A percentile compares a stretch with the other conserved stretches of the same genome.
Evolutionary conservation across 1,139 yeast species (phyloP).

Genomic region (Hyphopichia buzzinii): DNA sequence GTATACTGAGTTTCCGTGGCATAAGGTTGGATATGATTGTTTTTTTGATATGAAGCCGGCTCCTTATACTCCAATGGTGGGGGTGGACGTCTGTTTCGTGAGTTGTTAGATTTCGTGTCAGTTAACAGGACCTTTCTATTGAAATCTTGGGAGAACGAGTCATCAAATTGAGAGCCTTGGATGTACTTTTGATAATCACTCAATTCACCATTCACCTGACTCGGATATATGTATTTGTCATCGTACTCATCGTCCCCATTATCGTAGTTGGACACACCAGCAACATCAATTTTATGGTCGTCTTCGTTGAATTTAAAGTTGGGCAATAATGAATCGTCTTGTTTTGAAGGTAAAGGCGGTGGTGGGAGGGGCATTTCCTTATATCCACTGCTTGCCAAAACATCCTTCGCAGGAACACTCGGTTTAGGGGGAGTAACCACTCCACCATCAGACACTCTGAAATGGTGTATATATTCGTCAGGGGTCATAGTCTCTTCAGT

Average conservation of each 20-base stretch:
- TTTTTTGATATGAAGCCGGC: not conserved
- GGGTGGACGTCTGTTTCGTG: slow-evolving; percentile 14
- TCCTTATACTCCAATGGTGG: slow-evolving; percentile 12
- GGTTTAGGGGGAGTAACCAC: slow-evolving; percentile 6
- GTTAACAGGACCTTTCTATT: slow-evolving; percentile 1
- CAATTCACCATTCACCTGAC: slow-evolving; percentile 7
- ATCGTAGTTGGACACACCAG: not conserved
- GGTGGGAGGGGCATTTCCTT: slow-evolving; percentile 34
- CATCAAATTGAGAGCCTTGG: slow-evolving; percentile 7
- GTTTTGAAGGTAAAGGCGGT: slow-evolving; percentile 21
- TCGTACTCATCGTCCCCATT: slow-evolving; percentile 3
- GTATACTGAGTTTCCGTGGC: not conserved
- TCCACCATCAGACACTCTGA: slow-evolving; percentile 11
- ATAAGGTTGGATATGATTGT: not conserved
- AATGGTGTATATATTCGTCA: slow-evolving; percentile 35
- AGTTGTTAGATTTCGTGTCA: slow-evolving; percentile 1
- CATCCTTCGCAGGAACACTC: slow-evolving; percentile 12
- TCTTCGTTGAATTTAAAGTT: slow-evolving; percentile 15
- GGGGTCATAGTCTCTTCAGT: slow-evolving; percentile 62
- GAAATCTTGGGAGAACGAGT: slow-evolving; percentile 1
- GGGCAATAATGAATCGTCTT: slow-evolving; percentile 18
- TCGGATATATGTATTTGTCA: slow-evolving; percentile 11
- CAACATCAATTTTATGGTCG: slow-evolving; percentile 11
- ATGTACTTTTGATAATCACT: slow-evolving; percentile 11
- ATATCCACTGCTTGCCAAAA: slow-evolving; percentile 17